These are phyloP conservation scores for Coniochaeta prunicola DNA, from an alignment of 2,329 filamentous ascomycete genomes.

Conservation along the genomic window DNA sequence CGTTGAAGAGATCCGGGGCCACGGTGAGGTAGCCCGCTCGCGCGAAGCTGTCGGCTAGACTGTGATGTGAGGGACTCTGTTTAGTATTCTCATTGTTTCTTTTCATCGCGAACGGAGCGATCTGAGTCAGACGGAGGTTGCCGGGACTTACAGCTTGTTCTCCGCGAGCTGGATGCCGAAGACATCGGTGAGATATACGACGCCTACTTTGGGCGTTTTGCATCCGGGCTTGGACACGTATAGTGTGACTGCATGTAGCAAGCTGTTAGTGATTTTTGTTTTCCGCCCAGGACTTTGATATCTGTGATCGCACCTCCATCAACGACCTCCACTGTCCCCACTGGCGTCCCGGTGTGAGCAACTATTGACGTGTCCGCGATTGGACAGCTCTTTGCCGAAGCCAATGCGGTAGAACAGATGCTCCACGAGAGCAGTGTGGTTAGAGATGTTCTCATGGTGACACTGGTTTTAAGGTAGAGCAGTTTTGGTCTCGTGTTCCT, in stretches of 20 bases:
- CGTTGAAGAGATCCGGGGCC: conserved; percentile 60
- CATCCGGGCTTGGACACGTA: background rate
- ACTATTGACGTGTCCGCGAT: conserved; percentile 1
- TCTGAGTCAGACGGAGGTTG: no score
- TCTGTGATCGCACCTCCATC: background rate
- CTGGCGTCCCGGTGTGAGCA: background rate
- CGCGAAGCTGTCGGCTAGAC: conserved; percentile 58
- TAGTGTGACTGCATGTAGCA: background rate
- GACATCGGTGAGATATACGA: conserved; percentile 20
- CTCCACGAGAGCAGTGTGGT: background rate
- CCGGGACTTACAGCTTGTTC: conserved; percentile 16
- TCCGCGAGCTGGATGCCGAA: conserved; percentile 18
- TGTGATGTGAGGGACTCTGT: conserved; percentile 6
- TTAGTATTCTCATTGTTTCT: background rate
- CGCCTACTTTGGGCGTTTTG: conserved; percentile 6
- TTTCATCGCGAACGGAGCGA: no score
- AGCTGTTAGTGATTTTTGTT: background rate
- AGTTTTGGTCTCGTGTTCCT: background rate
- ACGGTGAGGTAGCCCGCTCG: conserved; percentile 58
- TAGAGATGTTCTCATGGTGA: background rate
- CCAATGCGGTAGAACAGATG: background rate
- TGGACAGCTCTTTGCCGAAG: background rate
- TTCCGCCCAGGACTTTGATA: background rate
- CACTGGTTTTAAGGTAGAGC: background rate
- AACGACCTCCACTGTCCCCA: background rate